Conservation (phyloP, 2,329 filamentous ascomycete species). For the Colletotrichum viniferum region DNA sequence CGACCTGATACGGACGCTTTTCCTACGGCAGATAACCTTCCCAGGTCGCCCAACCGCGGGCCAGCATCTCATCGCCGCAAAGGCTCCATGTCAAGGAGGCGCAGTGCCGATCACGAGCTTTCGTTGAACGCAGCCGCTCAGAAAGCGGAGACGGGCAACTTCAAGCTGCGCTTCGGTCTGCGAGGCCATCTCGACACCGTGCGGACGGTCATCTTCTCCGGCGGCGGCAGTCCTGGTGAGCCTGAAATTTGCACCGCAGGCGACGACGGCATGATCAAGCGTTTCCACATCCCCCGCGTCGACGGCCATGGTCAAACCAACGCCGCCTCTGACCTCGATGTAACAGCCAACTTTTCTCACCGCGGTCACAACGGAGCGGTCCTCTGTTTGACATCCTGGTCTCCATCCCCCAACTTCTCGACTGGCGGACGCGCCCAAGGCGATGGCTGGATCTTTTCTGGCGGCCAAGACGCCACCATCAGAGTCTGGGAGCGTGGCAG, state of each 20-base stretch:
- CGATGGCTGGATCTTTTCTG: conserved; percentile 98
- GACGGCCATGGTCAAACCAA: conserved; percentile 53
- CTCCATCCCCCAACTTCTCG: conserved; percentile 84
- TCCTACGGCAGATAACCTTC: conserved; percentile 77
- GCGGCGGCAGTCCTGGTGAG: conserved; percentile 91
- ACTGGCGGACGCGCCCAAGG: conserved; percentile 87
- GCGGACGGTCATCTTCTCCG: conserved; percentile 93
- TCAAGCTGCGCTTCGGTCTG: conserved; percentile 92
- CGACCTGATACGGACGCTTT: conserved; percentile 90
- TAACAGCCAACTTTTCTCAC: conserved; percentile 93
- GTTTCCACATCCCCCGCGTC: conserved; percentile 92
- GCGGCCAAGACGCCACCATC: conserved; percentile 90
- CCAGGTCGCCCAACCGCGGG: conserved; percentile 79
- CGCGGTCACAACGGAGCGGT: conserved; percentile 92
- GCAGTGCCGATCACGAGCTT: conserved; percentile 71
- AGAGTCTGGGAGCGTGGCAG: conserved; percentile 94
- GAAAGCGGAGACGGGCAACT: conserved; percentile 74
- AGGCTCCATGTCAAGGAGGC: conserved; percentile 75
- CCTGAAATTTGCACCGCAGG: conserved; percentile 96
- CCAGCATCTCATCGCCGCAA: conserved; percentile 77
- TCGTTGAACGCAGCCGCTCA: conserved; percentile 52
- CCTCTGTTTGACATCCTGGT: conserved; percentile 85
- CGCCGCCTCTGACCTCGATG: conserved; percentile 82
- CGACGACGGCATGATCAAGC: conserved; percentile 94
- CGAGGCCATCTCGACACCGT: conserved; percentile 94